Conservation (phyloP, 345 rosid species). For the Geranium brycei region DNA sequence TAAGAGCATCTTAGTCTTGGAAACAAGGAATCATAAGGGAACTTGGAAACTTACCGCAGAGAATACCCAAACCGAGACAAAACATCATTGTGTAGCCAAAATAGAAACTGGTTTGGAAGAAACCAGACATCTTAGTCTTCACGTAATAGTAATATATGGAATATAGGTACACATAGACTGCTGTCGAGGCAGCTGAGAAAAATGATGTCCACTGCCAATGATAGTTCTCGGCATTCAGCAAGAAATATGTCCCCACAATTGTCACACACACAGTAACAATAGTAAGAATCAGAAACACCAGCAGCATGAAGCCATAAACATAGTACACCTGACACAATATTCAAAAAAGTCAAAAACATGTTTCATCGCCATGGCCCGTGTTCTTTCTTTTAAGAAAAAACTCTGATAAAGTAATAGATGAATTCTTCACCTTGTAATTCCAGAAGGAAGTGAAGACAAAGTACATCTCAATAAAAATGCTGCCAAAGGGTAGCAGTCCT, state of each 20-base stretch:
- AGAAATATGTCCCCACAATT: slow-evolving; percentile 81
- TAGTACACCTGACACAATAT: slow-evolving; percentile 64
- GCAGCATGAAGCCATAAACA: slow-evolving; percentile 82
- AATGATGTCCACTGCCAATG: slow-evolving; percentile 98
- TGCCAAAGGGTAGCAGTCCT: slow-evolving; percentile 83
- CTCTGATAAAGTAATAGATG: background rate
- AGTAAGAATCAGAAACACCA: slow-evolving; percentile 73
- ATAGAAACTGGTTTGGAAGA: slow-evolving; percentile 94
- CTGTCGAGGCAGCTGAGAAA: slow-evolving; percentile 88
- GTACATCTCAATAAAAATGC: slow-evolving; percentile 95
- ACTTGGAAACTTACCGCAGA: slow-evolving; percentile 53
- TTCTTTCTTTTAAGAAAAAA: background rate
- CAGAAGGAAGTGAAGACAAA: slow-evolving; percentile 95
- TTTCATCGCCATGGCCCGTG: too few relatives aligned
- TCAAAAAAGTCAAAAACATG: background rate
- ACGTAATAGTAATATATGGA: slow-evolving; percentile 79
- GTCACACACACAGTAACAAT: slow-evolving; percentile 85
- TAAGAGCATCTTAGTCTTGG: too few relatives aligned
- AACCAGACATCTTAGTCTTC: slow-evolving; percentile 93
- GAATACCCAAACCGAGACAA: slow-evolving; percentile 86
- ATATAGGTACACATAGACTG: slow-evolving; percentile 78
- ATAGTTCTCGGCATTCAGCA: slow-evolving; percentile 87
- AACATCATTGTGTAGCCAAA: slow-evolving; percentile 96
- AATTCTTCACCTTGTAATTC: slow-evolving; percentile 76
- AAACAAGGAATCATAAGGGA: background rate